Evolutionary conservation across 2,329 filamentous ascomycete genomes (phyloP).

Genomic region (Colletotrichum tropicale): DNA sequence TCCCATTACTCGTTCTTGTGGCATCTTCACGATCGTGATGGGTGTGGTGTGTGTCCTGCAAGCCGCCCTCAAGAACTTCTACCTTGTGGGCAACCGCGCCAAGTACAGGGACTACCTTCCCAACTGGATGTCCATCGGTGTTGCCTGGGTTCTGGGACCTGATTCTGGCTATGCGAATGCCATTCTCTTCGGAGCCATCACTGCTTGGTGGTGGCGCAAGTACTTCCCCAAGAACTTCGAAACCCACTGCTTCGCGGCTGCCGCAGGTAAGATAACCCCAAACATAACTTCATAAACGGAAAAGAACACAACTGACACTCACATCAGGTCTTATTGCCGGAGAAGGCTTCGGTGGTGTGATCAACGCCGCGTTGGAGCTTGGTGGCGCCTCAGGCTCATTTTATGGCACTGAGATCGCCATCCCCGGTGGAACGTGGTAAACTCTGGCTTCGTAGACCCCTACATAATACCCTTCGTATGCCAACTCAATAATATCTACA

Average conservation of each 20-base stretch:
- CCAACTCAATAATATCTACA: background rate
- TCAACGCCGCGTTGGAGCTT: constrained; percentile 55
- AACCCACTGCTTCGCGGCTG: constrained; percentile 61
- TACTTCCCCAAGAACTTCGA: constrained; percentile 54
- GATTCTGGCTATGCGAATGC: constrained; percentile 61
- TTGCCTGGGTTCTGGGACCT: constrained; percentile 63
- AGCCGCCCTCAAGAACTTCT: constrained; percentile 59
- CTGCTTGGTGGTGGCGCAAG: constrained; percentile 60
- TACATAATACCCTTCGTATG: background rate
- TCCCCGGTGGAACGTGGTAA: constrained; percentile 15
- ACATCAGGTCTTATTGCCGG: constrained; percentile 58
- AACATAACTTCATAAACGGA: rapidly evolving
- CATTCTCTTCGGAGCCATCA: constrained; percentile 59
- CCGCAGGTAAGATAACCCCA: constrained; percentile 44
- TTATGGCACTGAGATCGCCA: constrained; percentile 13
- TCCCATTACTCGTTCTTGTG: constrained; percentile 58
- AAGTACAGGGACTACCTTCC: constrained; percentile 63
- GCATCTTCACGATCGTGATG: constrained; percentile 62
- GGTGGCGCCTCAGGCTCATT: constrained; percentile 25
- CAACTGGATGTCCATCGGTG: constrained; percentile 66
- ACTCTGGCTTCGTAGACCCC: background rate
- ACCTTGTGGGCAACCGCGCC: constrained; percentile 53
- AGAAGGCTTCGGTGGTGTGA: constrained; percentile 66
- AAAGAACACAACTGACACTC: rapidly evolving
- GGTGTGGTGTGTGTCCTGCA: constrained; percentile 53